A percentile compares a stretch with the other conserved stretches of the same genome.
phyloP scores from a whole-genome alignment of 2,329 filamentous ascomycete genomes.

The Penicillium concentricum region DNA sequence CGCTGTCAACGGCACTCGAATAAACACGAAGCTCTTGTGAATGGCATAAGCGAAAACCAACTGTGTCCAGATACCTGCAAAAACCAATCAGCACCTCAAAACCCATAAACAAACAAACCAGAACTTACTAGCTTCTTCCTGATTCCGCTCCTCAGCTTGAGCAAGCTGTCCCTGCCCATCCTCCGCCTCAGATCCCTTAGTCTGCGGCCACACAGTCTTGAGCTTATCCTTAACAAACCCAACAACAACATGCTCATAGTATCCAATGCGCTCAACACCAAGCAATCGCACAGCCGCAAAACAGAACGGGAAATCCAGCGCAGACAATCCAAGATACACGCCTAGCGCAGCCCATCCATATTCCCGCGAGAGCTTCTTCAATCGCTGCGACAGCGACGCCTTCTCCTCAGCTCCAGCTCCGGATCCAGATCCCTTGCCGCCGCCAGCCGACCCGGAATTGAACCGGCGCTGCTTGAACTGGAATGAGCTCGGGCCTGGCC shows the following conservation, averaged over 20 bases:
- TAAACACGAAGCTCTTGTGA: conserved; percentile 96
- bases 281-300: conserved; percentile 81
- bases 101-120: not conserved
- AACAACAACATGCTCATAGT: conserved; percentile 47
- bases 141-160: conserved; percentile 61
- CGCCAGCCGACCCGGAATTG: conserved; percentile 18
- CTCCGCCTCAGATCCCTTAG: conserved; percentile 14
- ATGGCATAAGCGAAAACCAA: conserved; percentile 92
- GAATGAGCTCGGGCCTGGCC: not conserved
- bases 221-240: conserved; percentile 36
- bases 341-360: conserved; percentile 93
- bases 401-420: conserved; percentile 24
- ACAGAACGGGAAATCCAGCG: conserved; percentile 91
- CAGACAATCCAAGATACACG: conserved; percentile 81
- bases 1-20: conserved; percentile 88
- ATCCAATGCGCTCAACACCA: conserved; percentile 80
- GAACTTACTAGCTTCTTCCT: conserved; percentile 71
- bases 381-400: conserved; percentile 63
- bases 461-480: conserved; percentile 21
- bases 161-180: conserved; percentile 48
- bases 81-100: not conserved
- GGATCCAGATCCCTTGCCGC: conserved; percentile 8
- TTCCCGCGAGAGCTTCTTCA: conserved; percentile 83
- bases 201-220: conserved; percentile 39
- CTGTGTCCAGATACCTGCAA: conserved; percentile 71